phyloP scores from a whole-genome alignment of 2,329 filamentous ascomycete species.

The Pseudofabraea citricarpa region DNA sequence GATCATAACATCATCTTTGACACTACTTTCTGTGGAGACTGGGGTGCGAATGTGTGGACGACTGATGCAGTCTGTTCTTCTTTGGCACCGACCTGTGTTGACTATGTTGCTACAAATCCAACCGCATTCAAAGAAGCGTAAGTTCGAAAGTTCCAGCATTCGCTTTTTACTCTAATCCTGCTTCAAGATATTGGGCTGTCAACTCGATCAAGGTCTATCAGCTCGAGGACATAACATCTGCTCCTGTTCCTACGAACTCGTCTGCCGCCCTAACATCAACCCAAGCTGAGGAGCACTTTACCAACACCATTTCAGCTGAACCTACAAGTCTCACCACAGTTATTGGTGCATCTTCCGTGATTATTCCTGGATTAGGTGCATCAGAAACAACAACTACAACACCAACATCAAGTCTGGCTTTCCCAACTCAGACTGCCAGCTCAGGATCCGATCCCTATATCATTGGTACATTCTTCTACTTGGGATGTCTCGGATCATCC shows the following conservation, averaged over 20 bases:
- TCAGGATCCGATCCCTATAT: not conserved
- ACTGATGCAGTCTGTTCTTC: conserved; percentile 44
- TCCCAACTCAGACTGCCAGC: not conserved
- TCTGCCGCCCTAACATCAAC: not conserved
- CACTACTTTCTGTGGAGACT: conserved; percentile 81
- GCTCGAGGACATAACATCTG: not conserved
- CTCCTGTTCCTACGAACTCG: not conserved
- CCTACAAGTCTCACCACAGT: not conserved
- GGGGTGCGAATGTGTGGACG: conserved; percentile 56
- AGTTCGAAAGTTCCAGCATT: no score
- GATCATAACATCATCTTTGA: conserved; percentile 73
- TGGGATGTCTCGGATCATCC: not conserved
- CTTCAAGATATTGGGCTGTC: not conserved
- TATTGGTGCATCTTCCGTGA: not conserved
- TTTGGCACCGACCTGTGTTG: conserved; percentile 56
- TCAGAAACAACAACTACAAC: not conserved
- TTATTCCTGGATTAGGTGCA: not conserved
- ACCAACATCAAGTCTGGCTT: not conserved
- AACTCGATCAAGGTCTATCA: conserved; percentile 2
- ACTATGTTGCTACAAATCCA: conserved; percentile 68
- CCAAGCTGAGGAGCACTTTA: not conserved
- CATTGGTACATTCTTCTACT: conserved; percentile 1
- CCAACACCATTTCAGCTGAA: not conserved
- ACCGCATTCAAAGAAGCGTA: conserved; percentile 64
- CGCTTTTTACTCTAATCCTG: no score